Conservation (phyloP, 2,329 filamentous ascomycete genomes). For the Botryotinia narcissicola region DNA sequence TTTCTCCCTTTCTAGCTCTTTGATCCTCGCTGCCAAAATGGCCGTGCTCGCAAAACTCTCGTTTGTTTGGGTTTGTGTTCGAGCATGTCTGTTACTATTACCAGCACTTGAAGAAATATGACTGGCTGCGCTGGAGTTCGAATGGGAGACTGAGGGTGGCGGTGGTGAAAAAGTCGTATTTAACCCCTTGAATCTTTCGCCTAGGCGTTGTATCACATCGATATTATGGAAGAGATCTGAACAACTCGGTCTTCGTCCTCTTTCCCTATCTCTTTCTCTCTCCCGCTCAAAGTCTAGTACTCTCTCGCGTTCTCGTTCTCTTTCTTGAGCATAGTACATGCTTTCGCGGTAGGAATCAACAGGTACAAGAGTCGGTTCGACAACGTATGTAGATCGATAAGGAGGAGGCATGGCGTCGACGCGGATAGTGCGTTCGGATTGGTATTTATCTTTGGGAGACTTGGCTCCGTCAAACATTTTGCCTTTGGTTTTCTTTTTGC, state of each 20-base stretch:
- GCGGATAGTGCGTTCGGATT: neutral
- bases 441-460: constrained; percentile 5
- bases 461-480: neutral
- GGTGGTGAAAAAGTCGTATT: neutral
- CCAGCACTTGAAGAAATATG: neutral
- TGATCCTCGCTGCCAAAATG: neutral
- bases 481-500: neutral
- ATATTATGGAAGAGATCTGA: constrained; percentile 11
- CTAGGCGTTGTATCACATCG: constrained; percentile 3
- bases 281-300: neutral
- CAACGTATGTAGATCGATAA: neutral
- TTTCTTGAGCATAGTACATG: neutral
- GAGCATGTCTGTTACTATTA: neutral
- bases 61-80: neutral
- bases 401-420: neutral
- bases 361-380: neutral
- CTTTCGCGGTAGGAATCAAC: neutral
- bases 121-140: neutral
- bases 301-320: neutral
- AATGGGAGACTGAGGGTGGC: too few relatives aligned
- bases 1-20: neutral
- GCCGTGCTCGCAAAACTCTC: neutral
- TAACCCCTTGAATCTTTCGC: constrained; percentile 1
- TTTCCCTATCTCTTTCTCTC: neutral
- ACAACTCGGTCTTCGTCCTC: neutral